phyloP scores from a whole-genome alignment of 2,329 filamentous ascomycete genomes.

The Scedosporium dehoogii region DNA sequence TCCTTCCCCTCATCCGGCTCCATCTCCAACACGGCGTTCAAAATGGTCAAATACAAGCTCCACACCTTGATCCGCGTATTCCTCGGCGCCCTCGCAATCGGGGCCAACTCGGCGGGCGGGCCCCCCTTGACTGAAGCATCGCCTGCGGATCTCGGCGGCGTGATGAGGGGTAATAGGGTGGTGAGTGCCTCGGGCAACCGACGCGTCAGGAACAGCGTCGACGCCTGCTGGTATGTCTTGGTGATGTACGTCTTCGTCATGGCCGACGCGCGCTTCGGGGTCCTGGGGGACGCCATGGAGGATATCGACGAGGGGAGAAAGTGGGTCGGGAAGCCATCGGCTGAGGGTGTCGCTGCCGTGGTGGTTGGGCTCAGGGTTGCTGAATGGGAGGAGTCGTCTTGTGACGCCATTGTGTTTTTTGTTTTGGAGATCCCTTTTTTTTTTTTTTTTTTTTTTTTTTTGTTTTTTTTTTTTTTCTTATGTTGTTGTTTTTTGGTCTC shows the following conservation, averaged over 20 bases:
- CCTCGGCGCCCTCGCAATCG: slow-evolving; percentile 69
- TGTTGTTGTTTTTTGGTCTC: background rate
- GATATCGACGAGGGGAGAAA: slow-evolving; percentile 57
- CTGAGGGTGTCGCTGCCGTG: slow-evolving; percentile 18
- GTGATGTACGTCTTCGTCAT: slow-evolving; percentile 89
- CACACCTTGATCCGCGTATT: slow-evolving; percentile 89
- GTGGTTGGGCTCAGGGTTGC: slow-evolving; percentile 34
- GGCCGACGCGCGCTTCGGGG: slow-evolving; percentile 54
- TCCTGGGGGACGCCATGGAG: slow-evolving; percentile 53
- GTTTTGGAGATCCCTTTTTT: background rate
- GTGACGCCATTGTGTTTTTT: slow-evolving; percentile 29
- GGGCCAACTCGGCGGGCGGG: slow-evolving; percentile 44
- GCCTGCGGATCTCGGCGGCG: slow-evolving; percentile 36
- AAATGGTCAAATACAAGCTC: slow-evolving; percentile 89
- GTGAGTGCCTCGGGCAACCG: slow-evolving; percentile 82
- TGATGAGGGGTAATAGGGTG: slow-evolving; percentile 74
- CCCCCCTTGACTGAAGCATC: slow-evolving; percentile 21
- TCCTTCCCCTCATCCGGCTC: slow-evolving; percentile 84
- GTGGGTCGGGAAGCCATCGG: slow-evolving; percentile 37
- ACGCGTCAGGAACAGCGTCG: slow-evolving; percentile 88
- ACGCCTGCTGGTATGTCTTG: slow-evolving; percentile 88
- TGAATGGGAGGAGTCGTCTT: slow-evolving; percentile 26
- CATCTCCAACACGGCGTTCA: slow-evolving; percentile 85
- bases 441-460: background rate
- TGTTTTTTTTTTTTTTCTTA: background rate